A percentile compares a stretch with the other conserved stretches of the same genome.
Conservation (phyloP, 176 grass and related monocot species). For the Oryza longistaminata region DNA sequence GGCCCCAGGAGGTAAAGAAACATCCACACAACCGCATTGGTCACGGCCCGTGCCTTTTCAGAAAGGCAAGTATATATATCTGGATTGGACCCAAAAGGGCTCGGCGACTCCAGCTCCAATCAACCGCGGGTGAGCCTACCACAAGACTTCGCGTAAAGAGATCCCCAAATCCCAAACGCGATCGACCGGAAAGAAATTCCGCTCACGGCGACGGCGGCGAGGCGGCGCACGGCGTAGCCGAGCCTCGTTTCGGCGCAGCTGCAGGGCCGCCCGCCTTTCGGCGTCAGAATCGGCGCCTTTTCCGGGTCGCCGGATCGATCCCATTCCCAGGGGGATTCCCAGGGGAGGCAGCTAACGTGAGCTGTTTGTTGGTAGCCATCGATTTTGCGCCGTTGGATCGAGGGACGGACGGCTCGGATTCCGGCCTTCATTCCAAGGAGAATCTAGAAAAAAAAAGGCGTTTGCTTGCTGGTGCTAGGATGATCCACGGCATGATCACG, state of each 20-base stretch:
- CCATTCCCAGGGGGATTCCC: no score
- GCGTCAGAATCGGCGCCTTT: not conserved
- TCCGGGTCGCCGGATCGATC: not conserved
- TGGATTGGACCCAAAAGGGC: not conserved
- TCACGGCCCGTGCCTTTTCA: not conserved
- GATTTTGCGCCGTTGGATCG: not conserved
- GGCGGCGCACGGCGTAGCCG: not conserved
- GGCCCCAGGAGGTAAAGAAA: not conserved
- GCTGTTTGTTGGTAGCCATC: not conserved
- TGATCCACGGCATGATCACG: not conserved
- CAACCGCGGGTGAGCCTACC: not conserved
- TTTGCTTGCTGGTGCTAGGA: not conserved
- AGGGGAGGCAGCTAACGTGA: not conserved
- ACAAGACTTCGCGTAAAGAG: conserved; percentile 3
- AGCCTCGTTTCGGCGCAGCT: not conserved
- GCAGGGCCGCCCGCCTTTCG: not conserved
- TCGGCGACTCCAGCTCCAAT: not conserved
- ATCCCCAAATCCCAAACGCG: not conserved
- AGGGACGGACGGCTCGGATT: not conserved
- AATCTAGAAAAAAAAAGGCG: no score
- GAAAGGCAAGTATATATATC: not conserved
- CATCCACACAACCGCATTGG: not conserved
- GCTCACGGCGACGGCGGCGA: no score
- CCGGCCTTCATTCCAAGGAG: not conserved
- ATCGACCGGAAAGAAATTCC: not conserved